phyloP scores from a whole-genome alignment of 1,139 yeast genomes.

The Schizosaccharomyces versatilis region DNA sequence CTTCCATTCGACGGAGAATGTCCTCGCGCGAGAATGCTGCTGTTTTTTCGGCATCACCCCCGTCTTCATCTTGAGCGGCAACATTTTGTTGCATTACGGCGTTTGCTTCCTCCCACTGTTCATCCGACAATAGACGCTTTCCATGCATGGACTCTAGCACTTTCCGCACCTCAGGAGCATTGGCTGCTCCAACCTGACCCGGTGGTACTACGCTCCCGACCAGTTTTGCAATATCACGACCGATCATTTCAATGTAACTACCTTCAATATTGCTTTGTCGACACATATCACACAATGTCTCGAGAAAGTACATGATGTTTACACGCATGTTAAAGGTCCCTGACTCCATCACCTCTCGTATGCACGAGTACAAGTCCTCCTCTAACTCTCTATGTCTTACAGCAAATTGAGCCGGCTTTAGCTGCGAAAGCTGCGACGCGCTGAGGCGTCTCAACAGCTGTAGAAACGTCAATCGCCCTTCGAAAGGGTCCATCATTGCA shows the following conservation, averaged over 20 bases:
- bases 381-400: slow-evolving; percentile 26
- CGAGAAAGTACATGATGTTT: slow-evolving; percentile 48
- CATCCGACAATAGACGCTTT: slow-evolving; percentile 12
- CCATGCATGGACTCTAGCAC: slow-evolving; percentile 14
- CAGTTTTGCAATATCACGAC: slow-evolving; percentile 28
- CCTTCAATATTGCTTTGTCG: slow-evolving; percentile 16
- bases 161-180: slow-evolving; percentile 22
- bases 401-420: slow-evolving; percentile 16
- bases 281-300: slow-evolving; percentile 25
- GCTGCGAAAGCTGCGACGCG: slow-evolving; percentile 28
- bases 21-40: slow-evolving; percentile 17
- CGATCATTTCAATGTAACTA: slow-evolving; percentile 12
- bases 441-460: slow-evolving; percentile 38
- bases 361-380: slow-evolving; percentile 52
- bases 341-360: slow-evolving; percentile 42
- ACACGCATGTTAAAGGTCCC: slow-evolving; percentile 35
- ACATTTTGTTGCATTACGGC: slow-evolving; percentile 11
- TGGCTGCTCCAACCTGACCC: slow-evolving; percentile 26
- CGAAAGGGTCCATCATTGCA: slow-evolving; percentile 12
- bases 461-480: slow-evolving; percentile 34
- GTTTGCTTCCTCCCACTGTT: slow-evolving; percentile 8
- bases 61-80: background rate
- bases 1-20: slow-evolving; percentile 58
- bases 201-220: slow-evolving; percentile 31
- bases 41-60: slow-evolving; percentile 1